Base-by-base conservation (phyloP, 2,329 filamentous ascomycete genomes). In the Aureobasidium zeae region DNA sequence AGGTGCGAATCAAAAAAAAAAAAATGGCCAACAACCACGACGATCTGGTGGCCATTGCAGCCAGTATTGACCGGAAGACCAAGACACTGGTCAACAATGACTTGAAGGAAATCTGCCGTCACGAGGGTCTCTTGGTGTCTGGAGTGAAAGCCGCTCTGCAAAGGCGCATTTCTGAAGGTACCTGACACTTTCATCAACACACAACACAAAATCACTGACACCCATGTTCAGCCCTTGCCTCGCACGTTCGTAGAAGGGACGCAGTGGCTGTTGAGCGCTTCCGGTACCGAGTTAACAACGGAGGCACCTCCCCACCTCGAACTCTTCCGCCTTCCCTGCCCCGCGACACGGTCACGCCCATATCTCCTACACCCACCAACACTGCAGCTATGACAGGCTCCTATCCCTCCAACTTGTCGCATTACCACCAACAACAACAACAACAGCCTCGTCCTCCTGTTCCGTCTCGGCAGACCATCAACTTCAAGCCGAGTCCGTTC, bases 131-230 rank as follows among this genome's bases (percentile, higher is more conserved):
- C 25, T 74, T 77, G 52, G 82, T 85, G 48, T 84, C 81, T 20
- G 91, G 91, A 15, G 81, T 91, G 56, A 98, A 98, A 70, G 77
- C 79, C 24, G 76, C 83, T 30, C 69, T 96, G 48, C 87, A 94
- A 64, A 67, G 69, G 47, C 81, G 89, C 55, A 83, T 95, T 49
- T 76, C 82, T 50, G 70, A 76, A 47, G 76, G 91, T 96, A 52
- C 31, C 16, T 71, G 64, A 84, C 45, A 28, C 35, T 30, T 16
- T 21, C 36, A 39, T n/a, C 25, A 16, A 7, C 36, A 13, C 19
- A 9, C 19, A 21, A 17, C 30, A 39, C 36, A 21, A 19, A 10
- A 28, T n/a, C 5, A 8, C 41, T 19, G 8, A 9, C n/a, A n/a
- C n/a, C 30, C 33, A 35, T 45, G 30, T 32, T 36, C 54, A 69